phyloP scores from a whole-genome alignment of 2,329 filamentous ascomycete species.

The Claviceps sorghi region DNA sequence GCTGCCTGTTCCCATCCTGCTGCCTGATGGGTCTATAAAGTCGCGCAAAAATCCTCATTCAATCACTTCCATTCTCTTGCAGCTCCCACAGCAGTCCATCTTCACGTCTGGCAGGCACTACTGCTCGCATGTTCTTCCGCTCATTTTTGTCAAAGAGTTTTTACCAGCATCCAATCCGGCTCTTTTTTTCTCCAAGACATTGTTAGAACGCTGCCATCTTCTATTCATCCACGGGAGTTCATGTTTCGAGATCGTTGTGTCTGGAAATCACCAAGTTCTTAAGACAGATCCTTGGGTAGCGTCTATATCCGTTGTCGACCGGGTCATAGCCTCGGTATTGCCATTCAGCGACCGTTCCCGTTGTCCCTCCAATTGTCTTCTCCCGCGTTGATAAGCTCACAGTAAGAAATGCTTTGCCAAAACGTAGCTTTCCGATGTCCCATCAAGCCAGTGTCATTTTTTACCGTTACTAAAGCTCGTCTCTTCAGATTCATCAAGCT shows the following conservation, averaged over 20 bases:
- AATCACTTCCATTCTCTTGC: not conserved
- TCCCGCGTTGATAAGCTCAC: not conserved
- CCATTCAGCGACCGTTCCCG: not conserved
- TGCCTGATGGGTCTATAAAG: not conserved
- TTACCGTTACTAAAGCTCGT: not conserved
- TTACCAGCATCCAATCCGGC: not conserved
- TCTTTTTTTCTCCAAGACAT: not conserved
- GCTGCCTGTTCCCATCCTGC: not conserved
- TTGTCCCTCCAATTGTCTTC: not conserved
- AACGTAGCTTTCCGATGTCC: not conserved
- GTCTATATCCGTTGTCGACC: too few relatives aligned
- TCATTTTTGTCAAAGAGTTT: not conserved
- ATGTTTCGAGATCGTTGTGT: not conserved
- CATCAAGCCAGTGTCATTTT: not conserved
- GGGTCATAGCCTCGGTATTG: not conserved
- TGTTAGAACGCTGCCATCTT: not conserved
- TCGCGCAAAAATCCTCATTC: not conserved
- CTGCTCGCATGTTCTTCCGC: not conserved
- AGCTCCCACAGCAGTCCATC: not conserved
- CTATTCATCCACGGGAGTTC: not conserved
- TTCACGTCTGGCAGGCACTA: not conserved
- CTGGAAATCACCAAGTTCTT: not conserved
- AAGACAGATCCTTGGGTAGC: not conserved
- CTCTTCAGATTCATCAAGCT: not conserved
- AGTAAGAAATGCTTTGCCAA: not conserved